phyloP scores from a whole-genome alignment of 148 eudicot genomes.

The Nyssa sinensis region DNA sequence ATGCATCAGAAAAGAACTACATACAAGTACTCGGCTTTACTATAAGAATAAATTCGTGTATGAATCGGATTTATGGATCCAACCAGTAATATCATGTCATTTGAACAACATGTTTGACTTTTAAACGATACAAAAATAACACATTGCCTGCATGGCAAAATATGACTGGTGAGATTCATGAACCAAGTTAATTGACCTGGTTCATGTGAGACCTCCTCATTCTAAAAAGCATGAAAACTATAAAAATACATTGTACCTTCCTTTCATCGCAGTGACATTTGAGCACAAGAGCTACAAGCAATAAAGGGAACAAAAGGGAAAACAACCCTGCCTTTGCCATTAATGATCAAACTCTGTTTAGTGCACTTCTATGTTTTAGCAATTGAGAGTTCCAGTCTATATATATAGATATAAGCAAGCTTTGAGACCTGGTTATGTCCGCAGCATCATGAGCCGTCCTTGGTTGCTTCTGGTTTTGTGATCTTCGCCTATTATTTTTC shows the following conservation, averaged over 20 bases:
- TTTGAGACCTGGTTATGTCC: background rate
- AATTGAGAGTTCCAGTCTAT: background rate
- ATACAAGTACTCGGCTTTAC: background rate
- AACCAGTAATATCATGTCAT: no score
- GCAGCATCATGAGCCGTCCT: background rate
- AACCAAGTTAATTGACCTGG: no score
- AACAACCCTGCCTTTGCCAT: background rate
- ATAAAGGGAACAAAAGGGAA: background rate
- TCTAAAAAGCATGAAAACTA: background rate
- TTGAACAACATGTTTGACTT: no score
- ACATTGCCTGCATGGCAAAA: no score
- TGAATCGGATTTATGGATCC: no score
- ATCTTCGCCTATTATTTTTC: background rate
- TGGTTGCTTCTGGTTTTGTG: background rate
- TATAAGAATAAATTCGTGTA: no score
- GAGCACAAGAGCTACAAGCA: background rate
- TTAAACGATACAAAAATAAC: no score
- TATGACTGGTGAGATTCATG: no score
- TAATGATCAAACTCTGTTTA: background rate
- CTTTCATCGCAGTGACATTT: background rate
- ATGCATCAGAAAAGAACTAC: background rate
- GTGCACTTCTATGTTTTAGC: background rate
- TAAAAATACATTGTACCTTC: background rate
- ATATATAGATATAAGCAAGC: background rate
- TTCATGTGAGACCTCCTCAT: background rate